Base-by-base conservation (phyloP, 495 filamentous ascomycete genomes). In the Hypoxylon perforatum region DNA sequence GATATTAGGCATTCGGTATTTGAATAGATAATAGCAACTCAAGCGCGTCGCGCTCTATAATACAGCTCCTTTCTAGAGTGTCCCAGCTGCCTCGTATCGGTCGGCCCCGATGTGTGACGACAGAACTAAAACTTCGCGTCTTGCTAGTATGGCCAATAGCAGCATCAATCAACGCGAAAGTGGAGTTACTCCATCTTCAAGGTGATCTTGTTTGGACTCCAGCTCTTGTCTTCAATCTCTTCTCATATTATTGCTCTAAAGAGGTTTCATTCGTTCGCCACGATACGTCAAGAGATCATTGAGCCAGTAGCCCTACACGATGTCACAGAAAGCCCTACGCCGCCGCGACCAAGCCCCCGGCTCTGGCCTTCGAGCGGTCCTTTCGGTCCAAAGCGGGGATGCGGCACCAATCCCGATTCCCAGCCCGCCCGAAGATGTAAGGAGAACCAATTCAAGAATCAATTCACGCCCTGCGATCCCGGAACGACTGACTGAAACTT, bases 391-490 rank as follows among this genome's bases (percentile, higher is more conserved):
- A 28, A 21, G 46, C 19, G 48, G 30, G 4, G 28, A 22, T 0
- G 42, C 25, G 4, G 23, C 25, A 3, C 63, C 65, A 25, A 28
- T 35, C 35, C 54, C 69, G 23, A 78, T 78, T 45, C 71, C 72
- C 28, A 50, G 47, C 1, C 73, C 73, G 18, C 72, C 73, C 8
- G 46, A 64, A 33, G 57, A 73, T 47, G 76, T 78, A 65, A 63
- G 76, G 55, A 35, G 15, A 46, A 3, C 4, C n/a, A n/a, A n/a
- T n/a, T n/a, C n/a, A n/a, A n/a, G 4, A 22, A 45, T 15, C 11
- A 15, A 14, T 2, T 6, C 3, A 7, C 8, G 45, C 8, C n/a
- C 19, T n/a, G 33, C 9, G 14, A 0, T 51, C 50, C n/a, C n/a
- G n/a, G 22, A 39, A 28, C n/a, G 14, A 0, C 28, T 57, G n/a